These are phyloP conservation scores for Penicillium sp. DNA, from an alignment of 2,329 filamentous ascomycete species.

Conservation along the genomic window DNA sequence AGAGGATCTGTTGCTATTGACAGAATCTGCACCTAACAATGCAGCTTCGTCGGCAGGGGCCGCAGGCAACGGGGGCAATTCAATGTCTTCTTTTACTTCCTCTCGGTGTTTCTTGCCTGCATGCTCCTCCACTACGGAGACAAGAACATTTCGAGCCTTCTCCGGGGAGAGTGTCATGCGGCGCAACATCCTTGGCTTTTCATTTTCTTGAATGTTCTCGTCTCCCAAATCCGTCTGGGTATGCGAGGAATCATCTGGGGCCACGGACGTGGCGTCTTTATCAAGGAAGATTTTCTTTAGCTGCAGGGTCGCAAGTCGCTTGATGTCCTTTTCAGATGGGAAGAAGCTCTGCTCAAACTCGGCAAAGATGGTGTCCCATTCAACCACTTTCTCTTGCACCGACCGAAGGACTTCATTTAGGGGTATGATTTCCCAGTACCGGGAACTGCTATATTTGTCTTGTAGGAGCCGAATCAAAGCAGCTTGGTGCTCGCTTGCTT, in stretches of 20 bases:
- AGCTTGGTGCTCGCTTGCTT: conserved; percentile 79
- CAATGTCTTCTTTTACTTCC: conserved; percentile 8
- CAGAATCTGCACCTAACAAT: conserved; percentile 15
- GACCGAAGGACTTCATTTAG: conserved; percentile 84
- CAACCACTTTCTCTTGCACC: conserved; percentile 87
- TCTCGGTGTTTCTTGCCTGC: conserved; percentile 39
- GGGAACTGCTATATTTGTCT: conserved; percentile 86
- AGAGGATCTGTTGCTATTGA: conserved; percentile 15
- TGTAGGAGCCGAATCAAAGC: conserved; percentile 75
- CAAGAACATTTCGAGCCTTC: conserved; percentile 63
- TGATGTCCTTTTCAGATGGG: conserved; percentile 91
- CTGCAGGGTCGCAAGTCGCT: conserved; percentile 85
- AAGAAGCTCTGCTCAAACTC: conserved; percentile 93
- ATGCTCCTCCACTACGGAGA: conserved; percentile 66
- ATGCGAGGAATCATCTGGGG: conserved; percentile 64
- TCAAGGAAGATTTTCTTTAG: conserved; percentile 94
- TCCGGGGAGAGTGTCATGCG: conserved; percentile 57
- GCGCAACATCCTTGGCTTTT: conserved; percentile 35
- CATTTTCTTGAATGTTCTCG: conserved; percentile 28
- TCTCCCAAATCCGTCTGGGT: conserved; percentile 40
- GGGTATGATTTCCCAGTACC: conserved; percentile 95
- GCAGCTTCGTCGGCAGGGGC: conserved; percentile 24
- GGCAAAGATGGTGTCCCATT: conserved; percentile 87
- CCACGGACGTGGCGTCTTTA: conserved; percentile 71
- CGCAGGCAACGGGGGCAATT: conserved; percentile 14